A percentile compares a stretch with the other conserved stretches of the same genome.
Conservation (phyloP, 1,284 basidiomycete genomes). For the Stygiomarasmius scandens region DNA sequence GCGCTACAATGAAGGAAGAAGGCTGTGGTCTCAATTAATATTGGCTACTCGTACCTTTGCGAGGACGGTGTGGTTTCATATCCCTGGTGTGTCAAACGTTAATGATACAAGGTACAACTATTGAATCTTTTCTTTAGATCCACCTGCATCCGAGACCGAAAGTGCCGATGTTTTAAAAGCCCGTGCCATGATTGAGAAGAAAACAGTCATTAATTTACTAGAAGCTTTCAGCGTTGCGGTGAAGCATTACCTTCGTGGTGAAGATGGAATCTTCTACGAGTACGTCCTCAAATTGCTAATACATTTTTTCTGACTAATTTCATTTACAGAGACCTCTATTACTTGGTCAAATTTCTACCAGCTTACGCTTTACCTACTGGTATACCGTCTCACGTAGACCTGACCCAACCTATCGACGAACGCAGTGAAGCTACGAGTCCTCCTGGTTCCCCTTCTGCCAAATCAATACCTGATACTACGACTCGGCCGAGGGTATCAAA, state of each 20-base stretch:
- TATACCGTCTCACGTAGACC: conserved; percentile 47
- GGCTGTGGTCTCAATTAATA: conserved; percentile 71
- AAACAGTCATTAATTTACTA: conserved; percentile 60
- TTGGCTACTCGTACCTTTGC: conserved; percentile 59
- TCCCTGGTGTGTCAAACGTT: conserved; percentile 45
- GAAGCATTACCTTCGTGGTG: conserved; percentile 62
- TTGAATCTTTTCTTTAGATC: conserved; percentile 24
- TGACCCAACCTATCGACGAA: conserved; percentile 21
- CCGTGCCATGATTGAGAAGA: conserved; percentile 68
- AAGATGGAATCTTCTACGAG: conserved; percentile 64
- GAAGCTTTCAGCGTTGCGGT: conserved; percentile 55
- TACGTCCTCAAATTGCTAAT: conserved; percentile 23
- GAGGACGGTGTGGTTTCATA: conserved; percentile 65
- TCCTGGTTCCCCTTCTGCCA: conserved; percentile 14
- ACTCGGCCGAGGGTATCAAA: conserved; percentile 1
- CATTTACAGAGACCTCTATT: conserved; percentile 57
- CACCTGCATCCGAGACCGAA: conserved; percentile 25
- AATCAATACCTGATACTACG: conserved; percentile 15
- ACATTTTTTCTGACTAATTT: conserved; percentile 15
- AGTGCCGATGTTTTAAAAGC: conserved; percentile 43
- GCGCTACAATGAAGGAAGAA: conserved; percentile 72
- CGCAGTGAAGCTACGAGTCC: conserved; percentile 4
- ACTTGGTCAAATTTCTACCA: conserved; percentile 70
- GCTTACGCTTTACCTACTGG: conserved; percentile 62
- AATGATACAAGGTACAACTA: background rate